Evolutionary conservation across 345 rosid genomes (phyloP), one percentile per base, ranked within the genome.

Genomic region (Arabis alpina): DNA sequence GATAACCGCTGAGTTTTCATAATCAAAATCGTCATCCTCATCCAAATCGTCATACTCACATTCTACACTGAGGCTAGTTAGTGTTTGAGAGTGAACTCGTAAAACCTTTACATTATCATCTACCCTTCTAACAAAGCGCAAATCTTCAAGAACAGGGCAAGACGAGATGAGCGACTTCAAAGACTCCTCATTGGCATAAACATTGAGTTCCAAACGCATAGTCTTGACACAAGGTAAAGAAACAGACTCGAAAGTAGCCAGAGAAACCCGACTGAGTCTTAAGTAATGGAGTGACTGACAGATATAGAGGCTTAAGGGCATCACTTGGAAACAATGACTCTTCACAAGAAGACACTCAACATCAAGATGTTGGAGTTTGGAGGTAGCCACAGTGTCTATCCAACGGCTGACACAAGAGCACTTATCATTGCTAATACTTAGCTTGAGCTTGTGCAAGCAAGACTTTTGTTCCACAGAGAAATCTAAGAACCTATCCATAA

Each of bases 71-170:
- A 61, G 40, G 3, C 56, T 27, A 5, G n/a, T n/a, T 64, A 49
- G 4, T 32, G 45, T 64, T 4, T 49, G 44, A 19, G 68, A 64
- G 34, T 9, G 34, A 34, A 64, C 69, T 10, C 57, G 47, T 48
- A 63, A 34, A 19, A 34, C 68, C 32, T 28, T 63, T 32, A 50
- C 47, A 13, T 49, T 36, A 19, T 65, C 45, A 10, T 16, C 1
- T 2, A 8, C 3, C 14, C 5, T 65, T 24, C 58, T 50, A 34
- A 8, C 12, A 23, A 50, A 7, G n/a, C 0, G 10, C 39, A 50
- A 37, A 64, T 64, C 68, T 47, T 63, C 44, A 19, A 47, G 54
- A 28, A 42, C 24, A 0, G 40, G 51, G 51, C 39, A 61, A 30
- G 40, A 44, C 8, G 42, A 62, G 41, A 60, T 60, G 44, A 62